A percentile compares a stretch with the other conserved stretches of the same genome.
phyloP scores from a whole-genome alignment of 805 yeast species.

The Clavispora vitiphila region DNA sequence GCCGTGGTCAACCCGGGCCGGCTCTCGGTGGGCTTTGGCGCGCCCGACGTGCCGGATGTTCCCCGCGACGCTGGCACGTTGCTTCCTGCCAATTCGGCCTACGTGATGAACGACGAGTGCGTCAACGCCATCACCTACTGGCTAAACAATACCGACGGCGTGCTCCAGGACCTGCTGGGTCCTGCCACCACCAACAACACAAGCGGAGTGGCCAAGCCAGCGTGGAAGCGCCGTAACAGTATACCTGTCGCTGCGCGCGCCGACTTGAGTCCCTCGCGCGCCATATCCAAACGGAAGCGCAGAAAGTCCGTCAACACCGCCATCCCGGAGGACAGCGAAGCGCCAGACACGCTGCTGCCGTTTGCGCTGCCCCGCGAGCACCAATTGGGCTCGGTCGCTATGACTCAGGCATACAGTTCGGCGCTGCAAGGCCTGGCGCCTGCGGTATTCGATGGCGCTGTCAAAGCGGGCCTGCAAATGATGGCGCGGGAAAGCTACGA shows the following conservation, averaged over 20 bases:
- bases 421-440: not conserved
- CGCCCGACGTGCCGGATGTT: not conserved
- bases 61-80: not conserved
- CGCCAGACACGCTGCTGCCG: not conserved
- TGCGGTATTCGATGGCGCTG: not conserved
- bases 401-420: not conserved
- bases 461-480: not conserved
- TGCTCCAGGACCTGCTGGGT: slow-evolving; percentile 11
- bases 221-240: slow-evolving; percentile 12
- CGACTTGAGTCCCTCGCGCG: slow-evolving; percentile 3
- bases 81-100: slow-evolving; percentile 2
- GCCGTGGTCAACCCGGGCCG: slow-evolving; percentile 1
- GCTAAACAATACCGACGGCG: slow-evolving; percentile 18
- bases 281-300: slow-evolving; percentile 9
- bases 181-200: slow-evolving; percentile 20
- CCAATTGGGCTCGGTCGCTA: not conserved
- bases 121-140: slow-evolving; percentile 35
- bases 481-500: not conserved
- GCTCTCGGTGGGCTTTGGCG: not conserved
- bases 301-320: slow-evolving; percentile 8
- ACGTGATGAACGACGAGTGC: slow-evolving; percentile 36
- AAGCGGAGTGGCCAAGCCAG: slow-evolving; percentile 25
- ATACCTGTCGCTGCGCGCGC: slow-evolving; percentile 9
- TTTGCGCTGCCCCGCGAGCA: not conserved
- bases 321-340: slow-evolving; percentile 5